These are phyloP conservation scores for Candida hungchunana DNA, from an alignment of 805 yeast genomes.

Conservation along the genomic window DNA sequence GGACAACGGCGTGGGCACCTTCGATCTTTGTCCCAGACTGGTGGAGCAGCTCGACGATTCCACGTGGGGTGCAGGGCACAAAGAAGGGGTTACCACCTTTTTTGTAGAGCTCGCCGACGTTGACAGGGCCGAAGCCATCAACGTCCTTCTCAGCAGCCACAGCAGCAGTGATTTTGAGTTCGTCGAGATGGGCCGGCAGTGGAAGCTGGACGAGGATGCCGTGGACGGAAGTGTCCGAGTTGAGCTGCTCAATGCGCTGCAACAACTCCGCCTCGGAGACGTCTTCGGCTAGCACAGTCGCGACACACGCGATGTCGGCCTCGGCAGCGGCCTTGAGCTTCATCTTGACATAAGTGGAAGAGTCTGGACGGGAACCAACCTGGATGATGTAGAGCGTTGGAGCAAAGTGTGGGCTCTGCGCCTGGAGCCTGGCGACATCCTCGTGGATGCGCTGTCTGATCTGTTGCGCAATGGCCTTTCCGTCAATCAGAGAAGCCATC, in stretches of 20 bases:
- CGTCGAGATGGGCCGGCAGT: conserved; percentile 65
- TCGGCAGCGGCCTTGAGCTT: conserved; percentile 73
- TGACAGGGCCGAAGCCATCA: conserved; percentile 77
- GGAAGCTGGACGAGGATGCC: conserved; percentile 79
- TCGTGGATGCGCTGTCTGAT: conserved; percentile 49
- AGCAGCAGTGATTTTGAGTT: conserved; percentile 60
- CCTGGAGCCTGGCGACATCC: conserved; percentile 44
- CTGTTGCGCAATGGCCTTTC: conserved; percentile 50
- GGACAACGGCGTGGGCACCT: conserved; percentile 73
- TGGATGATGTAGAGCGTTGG: conserved; percentile 37
- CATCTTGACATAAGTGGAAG: conserved; percentile 78
- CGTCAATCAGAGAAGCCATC: conserved; percentile 45
- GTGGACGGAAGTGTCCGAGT: conserved; percentile 56
- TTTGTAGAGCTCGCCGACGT: conserved; percentile 73
- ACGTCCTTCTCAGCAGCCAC: conserved; percentile 70
- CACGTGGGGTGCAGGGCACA: conserved; percentile 83
- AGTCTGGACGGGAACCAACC: conserved; percentile 74
- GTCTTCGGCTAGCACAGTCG: conserved; percentile 53
- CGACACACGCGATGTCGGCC: conserved; percentile 58
- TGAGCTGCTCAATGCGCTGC: conserved; percentile 48
- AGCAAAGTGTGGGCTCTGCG: conserved; percentile 28
- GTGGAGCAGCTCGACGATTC: conserved; percentile 61
- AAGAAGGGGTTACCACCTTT: conserved; percentile 67
- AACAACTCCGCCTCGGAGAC: conserved; percentile 55
- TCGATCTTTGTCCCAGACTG: conserved; percentile 49